Percentiles rank a stretch among this genome's conserved stretches.
Evolutionary conservation across 2,329 filamentous ascomycete species (phyloP).

Genomic region (Colletotrichum tropicale): DNA sequence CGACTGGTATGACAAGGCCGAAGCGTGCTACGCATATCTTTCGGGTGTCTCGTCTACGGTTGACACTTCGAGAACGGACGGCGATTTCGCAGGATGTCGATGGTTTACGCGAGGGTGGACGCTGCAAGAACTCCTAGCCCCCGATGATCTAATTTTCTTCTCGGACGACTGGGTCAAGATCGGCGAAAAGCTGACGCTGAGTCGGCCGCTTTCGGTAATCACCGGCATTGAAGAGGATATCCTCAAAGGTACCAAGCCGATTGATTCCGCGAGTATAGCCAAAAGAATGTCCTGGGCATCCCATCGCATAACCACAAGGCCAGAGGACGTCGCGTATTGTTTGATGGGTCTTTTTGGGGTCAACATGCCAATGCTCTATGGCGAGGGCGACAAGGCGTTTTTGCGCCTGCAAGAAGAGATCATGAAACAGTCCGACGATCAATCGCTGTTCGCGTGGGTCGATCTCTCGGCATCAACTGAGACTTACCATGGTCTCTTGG

Average conservation of each 20-base stretch:
- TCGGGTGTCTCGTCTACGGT: not conserved
- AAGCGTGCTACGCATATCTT: constrained; percentile 13
- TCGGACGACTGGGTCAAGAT: not conserved
- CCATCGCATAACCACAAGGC: not conserved
- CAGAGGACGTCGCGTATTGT: not conserved
- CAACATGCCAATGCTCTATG: not conserved
- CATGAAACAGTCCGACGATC: not conserved
- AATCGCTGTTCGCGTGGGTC: not conserved
- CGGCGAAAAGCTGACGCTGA: not conserved
- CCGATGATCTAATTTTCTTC: not conserved
- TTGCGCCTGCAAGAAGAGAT: not conserved
- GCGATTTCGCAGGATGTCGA: not conserved
- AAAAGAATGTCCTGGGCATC: not conserved
- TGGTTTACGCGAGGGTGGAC: not conserved
- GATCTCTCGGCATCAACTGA: not conserved
- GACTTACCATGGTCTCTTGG: not conserved
- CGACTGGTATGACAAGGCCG: constrained; percentile 9
- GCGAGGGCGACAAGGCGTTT: not conserved
- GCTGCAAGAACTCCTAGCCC: not conserved
- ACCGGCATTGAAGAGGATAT: not conserved
- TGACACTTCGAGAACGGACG: not conserved
- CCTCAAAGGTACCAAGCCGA: not conserved
- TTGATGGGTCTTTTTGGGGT: not conserved
- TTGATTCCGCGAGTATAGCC: not conserved
- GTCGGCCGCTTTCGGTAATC: not conserved